These are phyloP conservation scores for Astragalus glycyphyllos DNA, from an alignment of 306 rosid genomes.

Conservation along the genomic window DNA sequence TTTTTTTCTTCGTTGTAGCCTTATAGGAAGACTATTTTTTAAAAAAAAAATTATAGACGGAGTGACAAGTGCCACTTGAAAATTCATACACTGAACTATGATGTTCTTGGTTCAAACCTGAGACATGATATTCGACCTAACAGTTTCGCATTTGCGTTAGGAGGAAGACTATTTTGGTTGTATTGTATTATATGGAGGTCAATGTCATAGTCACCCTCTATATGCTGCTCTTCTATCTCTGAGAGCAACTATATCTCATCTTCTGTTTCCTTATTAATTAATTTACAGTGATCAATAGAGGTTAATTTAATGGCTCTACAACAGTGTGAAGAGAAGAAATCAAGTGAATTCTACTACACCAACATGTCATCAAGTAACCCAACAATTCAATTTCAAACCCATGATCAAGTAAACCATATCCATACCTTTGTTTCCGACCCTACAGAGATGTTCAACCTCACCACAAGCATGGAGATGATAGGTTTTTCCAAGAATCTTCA, in stretches of 20 bases:
- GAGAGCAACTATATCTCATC: conserved; percentile 61
- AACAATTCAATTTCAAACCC: conserved; percentile 31
- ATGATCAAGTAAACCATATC: conserved; percentile 53
- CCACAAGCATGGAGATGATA: conserved; percentile 77
- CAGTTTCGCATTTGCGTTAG: no score
- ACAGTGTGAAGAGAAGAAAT: conserved; percentile 59
- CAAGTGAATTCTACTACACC: conserved; percentile 63
- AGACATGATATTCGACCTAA: no score
- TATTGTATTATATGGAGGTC: conserved; percentile 67
- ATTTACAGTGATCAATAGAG: conserved; percentile 42
- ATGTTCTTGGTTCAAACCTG: no score
- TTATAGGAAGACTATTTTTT: no score
- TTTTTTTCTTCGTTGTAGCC: no score
- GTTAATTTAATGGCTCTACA: conserved; percentile 53
- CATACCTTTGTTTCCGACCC: conserved; percentile 61
- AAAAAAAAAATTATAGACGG: no score
- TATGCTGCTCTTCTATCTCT: conserved; percentile 62
- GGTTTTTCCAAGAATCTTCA: conserved; percentile 57
- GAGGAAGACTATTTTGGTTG: conserved; percentile 65
- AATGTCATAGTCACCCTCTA: conserved; percentile 49
- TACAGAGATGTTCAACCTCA: conserved; percentile 73
- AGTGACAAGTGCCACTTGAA: no score
- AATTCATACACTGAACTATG: no score
- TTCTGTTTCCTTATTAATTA: conserved; percentile 53
- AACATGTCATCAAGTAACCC: conserved; percentile 52